Evolutionary conservation across 345 rosid genomes (phyloP).

Genomic region (Clarkia xantiana): DNA sequence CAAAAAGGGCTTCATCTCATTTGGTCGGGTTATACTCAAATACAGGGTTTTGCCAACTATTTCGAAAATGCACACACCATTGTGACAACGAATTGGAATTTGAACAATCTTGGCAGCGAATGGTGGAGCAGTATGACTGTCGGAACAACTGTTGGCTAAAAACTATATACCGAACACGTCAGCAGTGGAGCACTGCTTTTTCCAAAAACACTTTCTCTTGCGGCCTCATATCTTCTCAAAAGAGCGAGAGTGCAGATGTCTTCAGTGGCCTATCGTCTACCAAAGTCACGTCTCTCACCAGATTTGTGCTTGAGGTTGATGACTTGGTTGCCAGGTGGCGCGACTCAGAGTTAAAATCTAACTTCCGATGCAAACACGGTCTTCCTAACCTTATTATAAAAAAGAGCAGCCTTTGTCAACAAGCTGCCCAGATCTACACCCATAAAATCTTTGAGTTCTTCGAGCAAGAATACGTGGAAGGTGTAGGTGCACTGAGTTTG

Average conservation of each 20-base stretch:
- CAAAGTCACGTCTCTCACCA: slow-evolving; percentile 3
- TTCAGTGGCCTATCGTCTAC: not conserved
- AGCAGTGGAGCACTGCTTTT: slow-evolving; percentile 5
- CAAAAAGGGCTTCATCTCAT: slow-evolving; percentile 1
- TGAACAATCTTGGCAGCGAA: slow-evolving; percentile 6
- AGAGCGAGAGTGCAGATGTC: slow-evolving; percentile 5
- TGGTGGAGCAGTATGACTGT: slow-evolving; percentile 6
- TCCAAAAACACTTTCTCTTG: slow-evolving; percentile 1
- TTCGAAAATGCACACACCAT: not conserved
- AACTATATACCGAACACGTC: slow-evolving; percentile 4
- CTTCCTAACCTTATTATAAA: slow-evolving; percentile 2
- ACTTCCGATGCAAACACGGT: slow-evolving; percentile 5
- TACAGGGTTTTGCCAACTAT: not conserved
- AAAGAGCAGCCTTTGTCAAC: slow-evolving; percentile 6
- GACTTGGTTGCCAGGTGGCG: slow-evolving; percentile 6
- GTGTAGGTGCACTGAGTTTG: slow-evolving; percentile 5
- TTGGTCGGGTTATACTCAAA: slow-evolving; percentile 2
- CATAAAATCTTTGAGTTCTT: slow-evolving; percentile 6
- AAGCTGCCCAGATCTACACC: slow-evolving; percentile 4
- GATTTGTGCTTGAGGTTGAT: slow-evolving; percentile 3
- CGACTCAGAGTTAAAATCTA: slow-evolving; percentile 5
- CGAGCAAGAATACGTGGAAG: slow-evolving; percentile 6
- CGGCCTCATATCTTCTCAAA: slow-evolving; percentile 3
- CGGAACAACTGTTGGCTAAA: slow-evolving; percentile 5
- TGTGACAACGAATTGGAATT: not conserved